Evolutionary conservation across 139 green algal genomes (phyloP).

Genomic region (Coelastrella sp.): DNA sequence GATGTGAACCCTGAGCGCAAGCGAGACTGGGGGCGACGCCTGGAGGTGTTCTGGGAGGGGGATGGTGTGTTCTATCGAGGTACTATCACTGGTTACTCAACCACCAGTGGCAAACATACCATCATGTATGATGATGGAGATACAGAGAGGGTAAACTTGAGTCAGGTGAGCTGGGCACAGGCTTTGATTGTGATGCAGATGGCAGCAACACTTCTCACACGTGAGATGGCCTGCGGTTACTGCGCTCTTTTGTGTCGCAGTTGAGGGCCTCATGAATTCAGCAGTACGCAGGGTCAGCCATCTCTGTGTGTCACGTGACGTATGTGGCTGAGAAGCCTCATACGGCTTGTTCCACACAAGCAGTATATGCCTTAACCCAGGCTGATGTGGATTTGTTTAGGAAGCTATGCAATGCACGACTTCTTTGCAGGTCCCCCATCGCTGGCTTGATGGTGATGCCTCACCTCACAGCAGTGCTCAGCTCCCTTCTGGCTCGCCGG

Average conservation of each 20-base stretch:
- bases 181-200: not conserved
- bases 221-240: no score
- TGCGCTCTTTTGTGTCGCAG: no score
- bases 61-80: slow-evolving; percentile 80
- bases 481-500: not conserved
- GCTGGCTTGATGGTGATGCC: slow-evolving; percentile 45
- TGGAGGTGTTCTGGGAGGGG: slow-evolving; percentile 82
- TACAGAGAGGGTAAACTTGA: slow-evolving; percentile 69
- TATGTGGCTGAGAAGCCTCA: no score
- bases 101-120: slow-evolving; percentile 65
- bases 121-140: slow-evolving; percentile 85
- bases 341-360: no score
- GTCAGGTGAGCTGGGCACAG: slow-evolving; percentile 34
- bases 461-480: slow-evolving; percentile 39
- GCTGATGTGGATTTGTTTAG: no score
- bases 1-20: slow-evolving; percentile 68
- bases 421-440: slow-evolving; percentile 40
- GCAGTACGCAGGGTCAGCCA: no score
- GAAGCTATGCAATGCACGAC: no score
- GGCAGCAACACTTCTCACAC: no score
- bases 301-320: no score
- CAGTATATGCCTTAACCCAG: no score
- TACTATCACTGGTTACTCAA: slow-evolving; percentile 74
- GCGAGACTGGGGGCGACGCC: slow-evolving; percentile 56
- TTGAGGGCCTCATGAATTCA: no score